Evolutionary conservation across 768 basidiomycete species (phyloP).

Genomic region (Mycena maculata): DNA sequence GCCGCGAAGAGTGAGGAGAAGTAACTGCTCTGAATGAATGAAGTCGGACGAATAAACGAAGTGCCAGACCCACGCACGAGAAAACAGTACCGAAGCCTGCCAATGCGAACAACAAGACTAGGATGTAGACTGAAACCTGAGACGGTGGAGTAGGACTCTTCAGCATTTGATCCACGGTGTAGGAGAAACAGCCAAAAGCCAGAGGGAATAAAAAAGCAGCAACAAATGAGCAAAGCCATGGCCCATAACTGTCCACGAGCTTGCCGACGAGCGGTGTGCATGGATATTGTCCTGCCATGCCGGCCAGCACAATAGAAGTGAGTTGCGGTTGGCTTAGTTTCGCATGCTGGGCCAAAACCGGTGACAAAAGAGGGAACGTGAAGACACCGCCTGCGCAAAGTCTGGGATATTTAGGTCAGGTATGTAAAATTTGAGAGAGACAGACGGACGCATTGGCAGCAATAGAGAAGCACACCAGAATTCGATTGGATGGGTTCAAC

Average conservation of each 20-base stretch:
- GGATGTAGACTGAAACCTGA: conserved; percentile 58
- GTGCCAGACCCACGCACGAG: conserved; percentile 62
- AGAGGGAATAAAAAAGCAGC: conserved; percentile 67
- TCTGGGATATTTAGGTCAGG: conserved; percentile 48
- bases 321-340: conserved; percentile 81
- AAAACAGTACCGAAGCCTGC: conserved; percentile 77
- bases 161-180: conserved; percentile 62
- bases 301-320: conserved; percentile 82
- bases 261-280: conserved; percentile 77
- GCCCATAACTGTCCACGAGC: conserved; percentile 73
- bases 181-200: conserved; percentile 74
- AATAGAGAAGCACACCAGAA: conserved; percentile 60
- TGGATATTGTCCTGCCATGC: conserved; percentile 86
- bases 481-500: not conserved
- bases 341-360: conserved; percentile 66
- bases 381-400: conserved; percentile 84
- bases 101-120: conserved; percentile 70
- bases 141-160: conserved; percentile 52
- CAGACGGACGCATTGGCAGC: conserved; percentile 70
- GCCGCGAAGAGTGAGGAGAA: conserved; percentile 84
- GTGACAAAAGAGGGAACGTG: conserved; percentile 81
- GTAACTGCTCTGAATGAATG: conserved; percentile 54
- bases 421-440: not conserved
- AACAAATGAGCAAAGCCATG: conserved; percentile 73
- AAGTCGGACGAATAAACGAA: conserved; percentile 8